Evolutionary conservation across 257 asterid species (phyloP), one percentile per base, ranked within the genome.

Genomic region (Scutellaria barbata): DNA sequence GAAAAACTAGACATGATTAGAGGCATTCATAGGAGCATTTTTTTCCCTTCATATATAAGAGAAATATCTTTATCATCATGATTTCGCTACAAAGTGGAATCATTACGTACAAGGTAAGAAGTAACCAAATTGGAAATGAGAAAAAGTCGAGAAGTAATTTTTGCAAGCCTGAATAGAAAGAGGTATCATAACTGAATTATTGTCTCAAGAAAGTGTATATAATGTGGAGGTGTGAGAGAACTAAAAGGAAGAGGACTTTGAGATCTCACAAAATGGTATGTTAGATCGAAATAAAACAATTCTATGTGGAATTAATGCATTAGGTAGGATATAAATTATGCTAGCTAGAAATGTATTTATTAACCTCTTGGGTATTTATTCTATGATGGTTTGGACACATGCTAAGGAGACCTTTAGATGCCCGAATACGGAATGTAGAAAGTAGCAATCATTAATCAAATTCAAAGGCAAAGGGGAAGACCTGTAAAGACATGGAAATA

Each of bases 121-220:
- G 58, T 66, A 47, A 64, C 56, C 8, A 3, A 66, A 5, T 47
- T 47, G 55, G 17, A 8, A n/a, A 62, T 17, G 14, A 41, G 22
- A 5, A n/a, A 62, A 63, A n/a, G 9, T 5, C 8, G 7, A 30
- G 6, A 33, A 1, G 25, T 4, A n/a, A 47, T 2, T 9, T 47
- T 33, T 46, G 10, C 12, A 33, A 57, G 20, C 25, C 40, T 70
- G 35, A 45, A 10, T 58, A 45, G 47, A 25, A 42, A 54, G 33
- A 42, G 74, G 11, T 22, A 9, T 39, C 30, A 12, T 52, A 68
- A 53, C 40, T 41, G 68, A 56, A 45, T 22, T 57, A 13, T 68
- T 56, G 16, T 45, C 55, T 56, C 43, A 22, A 22, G 73, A 69
- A 42, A 71, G 43, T 53, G 39, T 53, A 64, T 41, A 56, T 69